Evolutionary conservation across 805 yeast genomes (phyloP).

Genomic region (Candida namnaoensis): DNA sequence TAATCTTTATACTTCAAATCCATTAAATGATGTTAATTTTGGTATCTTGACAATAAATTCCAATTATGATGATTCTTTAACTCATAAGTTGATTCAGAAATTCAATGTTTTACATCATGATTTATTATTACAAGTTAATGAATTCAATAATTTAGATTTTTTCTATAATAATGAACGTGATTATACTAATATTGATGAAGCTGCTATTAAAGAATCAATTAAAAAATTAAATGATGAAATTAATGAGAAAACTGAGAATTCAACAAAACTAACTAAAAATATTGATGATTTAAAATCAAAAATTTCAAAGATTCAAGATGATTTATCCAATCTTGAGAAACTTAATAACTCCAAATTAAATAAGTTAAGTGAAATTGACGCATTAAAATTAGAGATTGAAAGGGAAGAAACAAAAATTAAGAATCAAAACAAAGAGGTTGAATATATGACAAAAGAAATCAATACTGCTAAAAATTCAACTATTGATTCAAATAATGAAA

Average conservation of each 20-base stretch:
- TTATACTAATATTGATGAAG: conserved; percentile 33
- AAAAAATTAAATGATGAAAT: conserved; percentile 27
- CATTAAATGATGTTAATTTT: conserved; percentile 45
- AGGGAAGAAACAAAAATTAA: conserved; percentile 33
- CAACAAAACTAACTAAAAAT: conserved; percentile 17
- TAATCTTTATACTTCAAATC: conserved; percentile 63
- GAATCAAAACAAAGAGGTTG: conserved; percentile 46
- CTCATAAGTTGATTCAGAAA: conserved; percentile 56
- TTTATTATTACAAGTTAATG: conserved; percentile 33
- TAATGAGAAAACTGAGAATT: conserved; percentile 19
- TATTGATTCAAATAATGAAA: conserved; percentile 29
- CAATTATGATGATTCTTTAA: conserved; percentile 35
- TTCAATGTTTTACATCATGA: conserved; percentile 39
- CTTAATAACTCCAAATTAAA: conserved; percentile 14
- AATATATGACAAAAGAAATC: conserved; percentile 55
- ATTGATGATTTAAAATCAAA: conserved; percentile 16
- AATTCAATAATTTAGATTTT: conserved; percentile 32
- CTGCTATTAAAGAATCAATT: conserved; percentile 31
- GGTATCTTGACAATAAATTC: conserved; percentile 39
- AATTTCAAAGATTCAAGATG: conserved; percentile 19
- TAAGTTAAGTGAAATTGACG: conserved; percentile 23
- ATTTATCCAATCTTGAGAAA: conserved; percentile 9
- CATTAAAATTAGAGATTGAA: conserved; percentile 36
- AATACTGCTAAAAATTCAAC: conserved; percentile 42
- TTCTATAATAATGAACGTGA: conserved; percentile 33